Conservation (phyloP, 371 early-diverging fungal genomes). For the Catenaria anguillulae region DNA sequence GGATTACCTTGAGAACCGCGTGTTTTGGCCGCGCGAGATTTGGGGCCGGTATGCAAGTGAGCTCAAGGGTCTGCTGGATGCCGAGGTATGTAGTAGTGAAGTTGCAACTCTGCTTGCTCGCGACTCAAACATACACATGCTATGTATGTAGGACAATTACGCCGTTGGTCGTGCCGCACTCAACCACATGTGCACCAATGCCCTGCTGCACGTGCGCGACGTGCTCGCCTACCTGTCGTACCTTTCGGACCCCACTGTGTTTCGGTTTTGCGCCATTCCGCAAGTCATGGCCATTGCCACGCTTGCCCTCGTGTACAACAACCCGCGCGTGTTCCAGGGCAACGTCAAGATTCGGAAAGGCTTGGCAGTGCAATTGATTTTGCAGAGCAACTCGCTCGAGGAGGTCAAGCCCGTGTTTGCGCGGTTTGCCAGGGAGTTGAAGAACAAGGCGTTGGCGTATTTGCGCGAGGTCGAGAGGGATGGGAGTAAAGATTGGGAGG, state of each 20-base stretch:
- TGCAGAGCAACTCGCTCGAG: conserved; percentile 35
- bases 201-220: conserved; percentile 66
- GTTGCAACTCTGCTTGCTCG: too few species aligned
- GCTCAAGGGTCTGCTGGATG: conserved; percentile 40
- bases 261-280: conserved; percentile 92
- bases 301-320: conserved; percentile 68
- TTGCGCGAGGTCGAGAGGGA: not conserved
- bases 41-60: conserved; percentile 55
- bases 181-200: conserved; percentile 73
- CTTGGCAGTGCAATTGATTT: conserved; percentile 53
- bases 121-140: too few species aligned
- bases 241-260: conserved; percentile 60
- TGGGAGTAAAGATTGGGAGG: not conserved
- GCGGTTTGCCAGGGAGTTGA: conserved; percentile 40
- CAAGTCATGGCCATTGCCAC: conserved; percentile 97
- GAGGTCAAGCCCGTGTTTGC: conserved; percentile 48
- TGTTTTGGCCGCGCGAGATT: conserved; percentile 87
- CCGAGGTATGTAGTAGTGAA: too few species aligned
- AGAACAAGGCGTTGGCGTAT: not conserved
- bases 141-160: conserved; percentile 4
- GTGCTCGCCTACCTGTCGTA: conserved; percentile 66
- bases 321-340: conserved; percentile 51
- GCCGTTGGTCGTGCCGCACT: conserved; percentile 49
- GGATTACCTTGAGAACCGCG: conserved; percentile 72
- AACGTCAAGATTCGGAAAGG: conserved; percentile 92